Evolutionary conservation across 768 basidiomycete species (phyloP).

Genomic region (Suillus bovinus): DNA sequence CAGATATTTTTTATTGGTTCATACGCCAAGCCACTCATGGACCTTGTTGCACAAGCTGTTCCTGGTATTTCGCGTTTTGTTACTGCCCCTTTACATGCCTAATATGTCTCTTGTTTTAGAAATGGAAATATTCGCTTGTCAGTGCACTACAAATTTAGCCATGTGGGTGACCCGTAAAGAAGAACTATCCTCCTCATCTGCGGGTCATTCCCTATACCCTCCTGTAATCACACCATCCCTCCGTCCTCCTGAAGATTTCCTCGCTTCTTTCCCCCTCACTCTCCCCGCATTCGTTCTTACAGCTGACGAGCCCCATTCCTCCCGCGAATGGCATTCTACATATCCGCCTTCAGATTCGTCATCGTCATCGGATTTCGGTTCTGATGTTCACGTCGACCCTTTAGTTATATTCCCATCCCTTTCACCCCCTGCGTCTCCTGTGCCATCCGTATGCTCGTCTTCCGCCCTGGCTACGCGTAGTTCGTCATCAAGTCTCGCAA

Average conservation of each 20-base stretch:
- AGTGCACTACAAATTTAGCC: slow-evolving; percentile 68
- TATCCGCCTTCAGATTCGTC: slow-evolving; percentile 31
- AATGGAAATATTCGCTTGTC: slow-evolving; percentile 63
- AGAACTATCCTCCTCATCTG: slow-evolving; percentile 34
- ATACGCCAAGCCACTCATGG: slow-evolving; percentile 84
- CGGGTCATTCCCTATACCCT: not conserved
- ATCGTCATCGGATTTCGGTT: slow-evolving; percentile 29
- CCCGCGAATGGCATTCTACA: slow-evolving; percentile 24
- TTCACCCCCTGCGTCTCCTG: slow-evolving; percentile 31
- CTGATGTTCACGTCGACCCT: slow-evolving; percentile 20
- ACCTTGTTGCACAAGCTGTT: slow-evolving; percentile 68
- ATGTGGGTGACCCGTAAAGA: slow-evolving; percentile 62
- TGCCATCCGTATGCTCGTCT: slow-evolving; percentile 30
- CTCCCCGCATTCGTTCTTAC: slow-evolving; percentile 44
- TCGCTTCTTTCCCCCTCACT: slow-evolving; percentile 57
- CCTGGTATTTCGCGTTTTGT: slow-evolving; percentile 49
- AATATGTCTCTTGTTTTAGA: slow-evolving; percentile 40
- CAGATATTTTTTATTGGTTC: slow-evolving; percentile 88
- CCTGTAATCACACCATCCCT: slow-evolving; percentile 25
- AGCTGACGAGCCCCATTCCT: slow-evolving; percentile 26
- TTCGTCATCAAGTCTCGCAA: slow-evolving; percentile 31
- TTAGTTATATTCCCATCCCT: slow-evolving; percentile 11
- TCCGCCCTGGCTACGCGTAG: slow-evolving; percentile 28
- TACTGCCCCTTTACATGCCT: not conserved
- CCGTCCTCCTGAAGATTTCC: slow-evolving; percentile 43